These are phyloP conservation scores for Debaryomyces psychrophilus DNA, from an alignment of 1,139 yeast genomes.

Conservation along the genomic window DNA sequence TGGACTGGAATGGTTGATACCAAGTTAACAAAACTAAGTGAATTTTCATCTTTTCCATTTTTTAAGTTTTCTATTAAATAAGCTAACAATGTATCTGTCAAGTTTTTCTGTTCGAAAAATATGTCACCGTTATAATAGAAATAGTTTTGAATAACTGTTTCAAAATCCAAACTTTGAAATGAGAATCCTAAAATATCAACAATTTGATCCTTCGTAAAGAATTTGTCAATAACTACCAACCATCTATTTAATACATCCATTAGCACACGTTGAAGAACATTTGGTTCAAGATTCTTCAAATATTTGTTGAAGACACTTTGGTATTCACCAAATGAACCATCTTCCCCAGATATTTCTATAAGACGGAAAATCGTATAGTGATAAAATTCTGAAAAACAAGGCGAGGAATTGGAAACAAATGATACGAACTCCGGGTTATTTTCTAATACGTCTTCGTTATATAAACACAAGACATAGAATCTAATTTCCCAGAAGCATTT, in stretches of 20 bases:
- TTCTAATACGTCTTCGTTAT: conserved; percentile 40
- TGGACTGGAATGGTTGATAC: conserved; percentile 48
- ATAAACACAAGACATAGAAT: conserved; percentile 51
- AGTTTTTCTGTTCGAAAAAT: conserved; percentile 49
- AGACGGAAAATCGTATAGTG: conserved; percentile 49
- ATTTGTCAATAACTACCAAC: conserved; percentile 50
- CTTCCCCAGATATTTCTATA: conserved; percentile 45
- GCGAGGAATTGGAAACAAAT: not conserved
- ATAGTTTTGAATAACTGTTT: conserved; percentile 21
- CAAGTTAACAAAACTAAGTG: conserved; percentile 12
- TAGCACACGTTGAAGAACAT: conserved; percentile 17
- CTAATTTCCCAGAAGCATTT: conserved; percentile 47
- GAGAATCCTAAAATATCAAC: conserved; percentile 16
- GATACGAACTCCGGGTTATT: not conserved
- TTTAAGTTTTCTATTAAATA: conserved; percentile 13
- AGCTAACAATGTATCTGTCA: conserved; percentile 33
- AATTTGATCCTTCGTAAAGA: conserved; percentile 28
- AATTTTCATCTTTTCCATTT: conserved; percentile 6
- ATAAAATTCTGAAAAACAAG: conserved; percentile 23
- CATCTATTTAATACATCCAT: conserved; percentile 50
- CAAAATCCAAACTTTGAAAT: conserved; percentile 14
- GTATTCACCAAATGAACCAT: conserved; percentile 14
- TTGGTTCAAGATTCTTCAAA: conserved; percentile 18
- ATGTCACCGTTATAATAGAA: conserved; percentile 21
- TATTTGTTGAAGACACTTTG: conserved; percentile 31